A percentile compares a stretch with the other conserved stretches of the same genome.
phyloP scores from a whole-genome alignment of 345 rosid genomes.

The Camelina sativa region DNA sequence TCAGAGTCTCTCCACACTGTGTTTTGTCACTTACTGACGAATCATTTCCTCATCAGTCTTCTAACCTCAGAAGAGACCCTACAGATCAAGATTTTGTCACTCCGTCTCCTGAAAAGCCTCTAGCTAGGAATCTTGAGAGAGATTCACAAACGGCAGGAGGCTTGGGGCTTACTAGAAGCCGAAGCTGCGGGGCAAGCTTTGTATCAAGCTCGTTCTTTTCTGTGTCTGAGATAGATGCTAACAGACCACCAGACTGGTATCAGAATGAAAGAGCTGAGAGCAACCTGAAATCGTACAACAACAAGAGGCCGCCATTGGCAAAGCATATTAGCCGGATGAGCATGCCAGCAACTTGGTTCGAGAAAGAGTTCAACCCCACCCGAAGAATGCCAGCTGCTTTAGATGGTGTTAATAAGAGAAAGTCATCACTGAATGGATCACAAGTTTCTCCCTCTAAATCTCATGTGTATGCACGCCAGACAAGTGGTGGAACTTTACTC shows the following conservation, averaged over 20 bases:
- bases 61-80: slow-evolving; percentile 53
- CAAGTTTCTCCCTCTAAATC: slow-evolving; percentile 41
- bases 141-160: slow-evolving; percentile 44
- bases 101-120: slow-evolving; percentile 50
- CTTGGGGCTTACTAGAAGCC: slow-evolving; percentile 61
- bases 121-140: slow-evolving; percentile 50
- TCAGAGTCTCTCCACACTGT: slow-evolving; percentile 37
- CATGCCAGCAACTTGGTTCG: slow-evolving; percentile 48
- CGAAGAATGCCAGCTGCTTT: slow-evolving; percentile 32
- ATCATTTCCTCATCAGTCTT: slow-evolving; percentile 40
- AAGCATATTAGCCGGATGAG: slow-evolving; percentile 33
- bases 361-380: slow-evolving; percentile 43
- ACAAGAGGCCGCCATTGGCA: slow-evolving; percentile 37
- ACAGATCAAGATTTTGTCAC: slow-evolving; percentile 39
- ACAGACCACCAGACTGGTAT: slow-evolving; percentile 47
- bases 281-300: slow-evolving; percentile 43
- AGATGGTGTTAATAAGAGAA: slow-evolving; percentile 30
- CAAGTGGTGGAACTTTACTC: slow-evolving; percentile 33
- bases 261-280: slow-evolving; percentile 53
- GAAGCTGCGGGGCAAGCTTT: slow-evolving; percentile 68
- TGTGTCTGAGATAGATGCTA: slow-evolving; percentile 46
- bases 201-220: slow-evolving; percentile 39
- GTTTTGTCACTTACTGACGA: slow-evolving; percentile 50
- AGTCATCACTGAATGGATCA: slow-evolving; percentile 49
- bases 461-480: slow-evolving; percentile 46